Conservation (phyloP, 192 early-diverging fungal genomes). For the Coemansia sp. region DNA sequence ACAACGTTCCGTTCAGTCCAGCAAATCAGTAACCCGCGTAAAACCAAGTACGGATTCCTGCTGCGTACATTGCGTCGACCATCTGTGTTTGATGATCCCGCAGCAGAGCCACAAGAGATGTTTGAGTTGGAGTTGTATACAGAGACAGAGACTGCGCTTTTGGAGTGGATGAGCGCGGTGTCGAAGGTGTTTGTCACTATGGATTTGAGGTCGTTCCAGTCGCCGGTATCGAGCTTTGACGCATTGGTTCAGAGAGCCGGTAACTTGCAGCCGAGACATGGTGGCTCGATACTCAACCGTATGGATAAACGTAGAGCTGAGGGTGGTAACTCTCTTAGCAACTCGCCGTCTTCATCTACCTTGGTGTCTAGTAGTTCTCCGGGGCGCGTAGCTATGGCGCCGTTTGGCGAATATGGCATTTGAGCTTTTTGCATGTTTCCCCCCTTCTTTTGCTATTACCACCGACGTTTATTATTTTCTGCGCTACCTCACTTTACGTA, state of each 20-base stretch:
- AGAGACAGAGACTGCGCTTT: slow-evolving; percentile 33
- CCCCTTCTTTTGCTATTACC: neutral
- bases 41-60: slow-evolving; percentile 43
- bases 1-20: slow-evolving; percentile 49
- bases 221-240: slow-evolving; percentile 53
- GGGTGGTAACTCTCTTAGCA: slow-evolving; percentile 1
- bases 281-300: slow-evolving; percentile 46
- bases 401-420: slow-evolving; percentile 23
- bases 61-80: slow-evolving; percentile 43
- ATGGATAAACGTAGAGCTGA: slow-evolving; percentile 34
- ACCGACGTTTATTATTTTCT: slow-evolving; percentile 2
- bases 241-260: slow-evolving; percentile 49
- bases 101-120: slow-evolving; percentile 19
- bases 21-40: slow-evolving; percentile 44
- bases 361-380: slow-evolving; percentile 24
- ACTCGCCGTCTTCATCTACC: slow-evolving; percentile 38
- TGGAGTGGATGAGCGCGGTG: slow-evolving; percentile 44
- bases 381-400: slow-evolving; percentile 29
- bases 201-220: slow-evolving; percentile 53
- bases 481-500: neutral
- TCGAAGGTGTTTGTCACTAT: slow-evolving; percentile 55
- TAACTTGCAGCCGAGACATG: slow-evolving; percentile 20
- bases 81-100: slow-evolving; percentile 48
- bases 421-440: neutral
- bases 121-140: slow-evolving; percentile 53